Base-by-base conservation (phyloP, 345 rosid species). In the Theobroma cacao region DNA sequence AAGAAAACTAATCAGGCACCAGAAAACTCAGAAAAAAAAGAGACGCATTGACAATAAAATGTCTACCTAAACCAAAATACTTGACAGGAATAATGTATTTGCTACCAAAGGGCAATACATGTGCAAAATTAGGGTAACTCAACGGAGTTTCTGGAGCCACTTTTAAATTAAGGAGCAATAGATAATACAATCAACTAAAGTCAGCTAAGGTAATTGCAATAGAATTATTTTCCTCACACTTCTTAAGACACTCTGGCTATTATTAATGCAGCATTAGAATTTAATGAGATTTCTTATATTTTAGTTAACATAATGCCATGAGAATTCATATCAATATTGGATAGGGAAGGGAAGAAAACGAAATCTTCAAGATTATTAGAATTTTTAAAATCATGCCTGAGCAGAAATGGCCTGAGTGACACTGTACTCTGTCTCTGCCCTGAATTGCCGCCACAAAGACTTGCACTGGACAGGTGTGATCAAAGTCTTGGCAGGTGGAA, bases 321-420 rank as follows among this genome's bases (percentile, higher is more conserved):
- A 40, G 38, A 45, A 4, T 34, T 74, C 36, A 30, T 18, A 22
- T 74, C 52, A 36, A 59, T 41, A 75, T 41, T 59, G 22, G 24
- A 59, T 14, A 15, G 62, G 62, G 24, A 30, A 48, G 22, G 38
- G 48, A 50, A 74, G 9, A 62, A 50, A 66, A 30, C 20, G 30
- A 15, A 62, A 74, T 41, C 18, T 52, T 34, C 68, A 58, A 63
- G 22, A 75, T 38, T 41, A 45, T 31, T 11, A 61, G 34, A 73
- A 61, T 33, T 41, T 61, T 28, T 36, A 63, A 52, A 71, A 18
- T 70, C 85, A 81, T 85, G 82, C 99, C 98, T 97, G 99, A 56
- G 99, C 98, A 84, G 99, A 92, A 82, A 97, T 89, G 80, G 99
- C 99, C 82, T 94, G 99, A 72, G 98, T 89, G 69, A 97, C 98